Evolutionary conservation across 169 alveolate genomes (phyloP).

Genomic region (Plasmodium vinckei): DNA sequence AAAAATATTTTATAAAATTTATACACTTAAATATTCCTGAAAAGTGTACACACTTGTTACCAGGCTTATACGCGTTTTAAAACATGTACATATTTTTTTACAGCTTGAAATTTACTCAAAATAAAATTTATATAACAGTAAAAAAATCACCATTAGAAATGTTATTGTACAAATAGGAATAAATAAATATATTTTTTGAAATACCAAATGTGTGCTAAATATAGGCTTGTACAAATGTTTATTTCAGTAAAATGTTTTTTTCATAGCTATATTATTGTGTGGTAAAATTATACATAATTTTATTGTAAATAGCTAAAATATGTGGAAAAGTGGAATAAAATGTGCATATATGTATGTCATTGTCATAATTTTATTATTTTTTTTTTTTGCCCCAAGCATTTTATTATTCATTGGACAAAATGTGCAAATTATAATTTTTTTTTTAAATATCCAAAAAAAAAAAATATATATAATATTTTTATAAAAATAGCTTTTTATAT

Average conservation of each 20-base stretch:
- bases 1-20: no score
- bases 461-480: not conserved
- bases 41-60: not conserved
- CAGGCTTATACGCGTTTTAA: not conserved
- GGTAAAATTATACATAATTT: constrained; percentile 3
- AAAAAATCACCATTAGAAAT: constrained; percentile 1
- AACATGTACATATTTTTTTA: constrained; percentile 3
- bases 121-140: constrained; percentile 2
- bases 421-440: constrained; percentile 48
- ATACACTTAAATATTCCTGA: no score
- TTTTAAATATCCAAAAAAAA: not conserved
- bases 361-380: constrained; percentile 41
- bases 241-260: not conserved
- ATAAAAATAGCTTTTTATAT: constrained; percentile 8
- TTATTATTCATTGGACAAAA: constrained; percentile 22
- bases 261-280: not conserved
- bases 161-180: not conserved
- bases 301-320: constrained; percentile 48
- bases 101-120: not conserved
- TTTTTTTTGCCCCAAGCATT: constrained; percentile 17
- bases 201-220: constrained; percentile 11
- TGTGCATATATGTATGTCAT: constrained; percentile 32
- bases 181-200: constrained; percentile 2
- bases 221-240: constrained; percentile 26
- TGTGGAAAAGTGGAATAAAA: constrained; percentile 19